These are phyloP conservation scores for Fusarium udum DNA, from an alignment of 2,329 filamentous ascomycete genomes.

Conservation along the genomic window DNA sequence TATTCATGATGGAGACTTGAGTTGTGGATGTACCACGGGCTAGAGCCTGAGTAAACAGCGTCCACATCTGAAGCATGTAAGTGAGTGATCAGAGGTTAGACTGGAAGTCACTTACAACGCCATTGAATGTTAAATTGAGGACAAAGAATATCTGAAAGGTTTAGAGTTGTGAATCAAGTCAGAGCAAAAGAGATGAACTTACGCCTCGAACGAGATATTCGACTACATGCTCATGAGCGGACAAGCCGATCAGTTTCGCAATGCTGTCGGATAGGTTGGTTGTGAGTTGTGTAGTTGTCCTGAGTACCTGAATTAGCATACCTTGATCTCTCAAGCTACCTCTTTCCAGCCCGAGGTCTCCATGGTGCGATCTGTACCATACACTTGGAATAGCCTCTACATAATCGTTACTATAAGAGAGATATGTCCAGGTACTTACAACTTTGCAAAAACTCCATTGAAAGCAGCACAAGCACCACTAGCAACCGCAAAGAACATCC, in stretches of 20 bases:
- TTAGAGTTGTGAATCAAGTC: constrained; percentile 15
- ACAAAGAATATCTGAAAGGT: constrained; percentile 72
- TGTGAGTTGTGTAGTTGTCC: constrained; percentile 67
- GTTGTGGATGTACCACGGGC: constrained; percentile 78
- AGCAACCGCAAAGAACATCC: constrained; percentile 75
- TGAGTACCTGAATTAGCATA: constrained; percentile 37
- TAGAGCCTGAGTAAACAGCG: constrained; percentile 82
- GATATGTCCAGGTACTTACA: constrained; percentile 61
- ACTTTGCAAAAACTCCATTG: constrained; percentile 85
- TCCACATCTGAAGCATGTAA: constrained; percentile 72
- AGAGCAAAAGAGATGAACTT: constrained; percentile 39
- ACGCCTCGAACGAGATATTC: constrained; percentile 62
- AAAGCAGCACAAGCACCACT: constrained; percentile 82
- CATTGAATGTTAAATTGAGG: constrained; percentile 79
- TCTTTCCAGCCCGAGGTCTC: no score
- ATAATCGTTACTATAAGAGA: not conserved
- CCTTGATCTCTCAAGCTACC: not conserved
- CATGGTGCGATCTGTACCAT: not conserved
- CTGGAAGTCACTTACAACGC: constrained; percentile 59
- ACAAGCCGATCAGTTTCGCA: constrained; percentile 56
- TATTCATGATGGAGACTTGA: constrained; percentile 84
- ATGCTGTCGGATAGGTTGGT: constrained; percentile 57
- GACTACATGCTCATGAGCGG: constrained; percentile 52
- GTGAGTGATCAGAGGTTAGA: not conserved
- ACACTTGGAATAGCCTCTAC: not conserved